Base-by-base conservation (phyloP, 768 basidiomycete genomes). In the Mycena rosella region DNA sequence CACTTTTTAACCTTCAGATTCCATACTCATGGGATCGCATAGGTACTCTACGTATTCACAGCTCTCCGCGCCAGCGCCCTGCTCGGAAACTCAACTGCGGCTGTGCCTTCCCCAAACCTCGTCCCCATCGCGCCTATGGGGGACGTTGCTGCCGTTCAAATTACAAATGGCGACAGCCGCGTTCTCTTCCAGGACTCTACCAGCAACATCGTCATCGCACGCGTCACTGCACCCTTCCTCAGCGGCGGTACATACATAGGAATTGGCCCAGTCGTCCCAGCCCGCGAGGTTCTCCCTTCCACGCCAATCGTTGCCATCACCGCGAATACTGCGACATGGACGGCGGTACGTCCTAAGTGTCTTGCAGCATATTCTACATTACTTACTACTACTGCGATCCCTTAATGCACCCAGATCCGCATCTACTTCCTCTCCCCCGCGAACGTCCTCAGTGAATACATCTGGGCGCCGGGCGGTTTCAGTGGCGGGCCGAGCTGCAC, bases 371-470 rank as follows among this genome's bases (percentile, higher is more conserved):
- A 42, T 34, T 34, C 5, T 26, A 60, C n/a, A 34, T 32, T 24
- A 9, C 1, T 15, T 51, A n/a, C 48, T 51, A 27, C 30, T 48
- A 17, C 30, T 59, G 45, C 17, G 14, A 27, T 38, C 36, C 47
- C 58, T 60, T n/a, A 38, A 32, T 49, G n/a, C 26, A n/a, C 34
- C n/a, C 38, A 61, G 60, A 5, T 52, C 18, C 60, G 60, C 38
- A 3, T 61, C 18, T 61, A 61, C 38, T 61, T 61, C 40, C 29
- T 61, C 38, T 61, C 49, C 24, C 60, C 11, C 38, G 24, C 17
- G 27, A 26, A 61, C 29, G 49, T 61, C 17, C 60, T 61, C 60
- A 61, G 60, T 11, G 60, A 61, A 61, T 61, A 52, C 60, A 61
- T 44, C 24, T 61, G 45, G 18, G 26, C 44, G 15, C n/a, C 30